A percentile compares a stretch with the other conserved stretches of the same genome.
Conservation (phyloP, 306 rosid species). For the Acacia crassicarpa region DNA sequence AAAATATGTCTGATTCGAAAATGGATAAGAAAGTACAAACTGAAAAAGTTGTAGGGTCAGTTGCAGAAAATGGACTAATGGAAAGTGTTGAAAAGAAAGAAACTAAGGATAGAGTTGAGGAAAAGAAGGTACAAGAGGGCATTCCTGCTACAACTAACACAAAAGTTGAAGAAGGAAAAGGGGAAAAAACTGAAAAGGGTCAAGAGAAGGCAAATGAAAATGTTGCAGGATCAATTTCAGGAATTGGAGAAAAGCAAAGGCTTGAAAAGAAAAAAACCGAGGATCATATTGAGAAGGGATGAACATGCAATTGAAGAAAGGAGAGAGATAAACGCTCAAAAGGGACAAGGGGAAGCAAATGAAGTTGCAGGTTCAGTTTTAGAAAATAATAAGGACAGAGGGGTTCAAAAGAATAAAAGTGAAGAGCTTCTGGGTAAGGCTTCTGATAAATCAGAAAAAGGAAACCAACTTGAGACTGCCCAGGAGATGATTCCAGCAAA, state of each 20-base stretch:
- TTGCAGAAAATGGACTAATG: neutral
- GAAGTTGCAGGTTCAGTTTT: neutral
- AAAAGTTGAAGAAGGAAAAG: neutral
- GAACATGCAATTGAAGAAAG: neutral
- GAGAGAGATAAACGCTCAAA: neutral
- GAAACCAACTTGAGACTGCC: neutral
- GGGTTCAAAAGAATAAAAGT: neutral
- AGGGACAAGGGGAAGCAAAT: conserved; percentile 9
- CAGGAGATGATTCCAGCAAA: neutral
- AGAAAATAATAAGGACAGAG: neutral
- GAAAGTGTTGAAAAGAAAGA: too few species aligned
- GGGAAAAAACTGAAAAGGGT: neutral
- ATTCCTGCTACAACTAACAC: neutral
- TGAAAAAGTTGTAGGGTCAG: neutral
- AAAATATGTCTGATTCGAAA: neutral
- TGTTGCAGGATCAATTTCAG: neutral
- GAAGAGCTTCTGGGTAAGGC: neutral
- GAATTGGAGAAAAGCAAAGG: neutral
- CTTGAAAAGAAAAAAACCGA: neutral
- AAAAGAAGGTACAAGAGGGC: neutral
- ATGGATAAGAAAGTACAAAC: neutral
- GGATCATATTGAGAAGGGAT: neutral
- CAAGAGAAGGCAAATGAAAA: conserved; percentile 20
- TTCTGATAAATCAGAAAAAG: neutral
- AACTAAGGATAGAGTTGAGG: neutral